Base-by-base conservation (phyloP, 2,329 filamentous ascomycete genomes). In the Diaporthe ampelina region DNA sequence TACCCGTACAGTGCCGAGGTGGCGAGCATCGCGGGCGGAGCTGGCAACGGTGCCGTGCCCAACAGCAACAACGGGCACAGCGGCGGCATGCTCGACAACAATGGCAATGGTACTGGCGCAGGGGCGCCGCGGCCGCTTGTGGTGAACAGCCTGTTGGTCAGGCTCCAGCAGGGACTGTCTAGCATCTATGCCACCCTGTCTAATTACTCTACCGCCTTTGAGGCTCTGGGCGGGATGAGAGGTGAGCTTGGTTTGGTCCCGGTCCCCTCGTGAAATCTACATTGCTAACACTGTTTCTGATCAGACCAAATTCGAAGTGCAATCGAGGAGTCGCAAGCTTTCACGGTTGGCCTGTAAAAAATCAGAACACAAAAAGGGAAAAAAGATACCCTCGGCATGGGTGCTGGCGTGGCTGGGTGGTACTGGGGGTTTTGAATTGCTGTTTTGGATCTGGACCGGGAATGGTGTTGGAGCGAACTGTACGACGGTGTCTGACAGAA, bases 171-270 rank as follows among this genome's bases (percentile, higher is more conserved):
- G 76, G 85, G 84, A 0, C 76, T 86, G 56, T 78, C 82, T n/a
- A 85, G 84, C 21, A 83, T 86, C 21, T 78, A 84, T 72, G 81
- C 80, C 19, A 84, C 84, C 6, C 77, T 86, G 26, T 83, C 85
- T 67, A 86, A 86, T 75, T 86, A 86, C 72, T 81, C 80, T n/a
- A 83, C 81, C 24, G 83, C 84, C 2, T 86, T 86, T 73, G 84
- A 86, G 77, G 84, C 84, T n/a, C 76, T 86, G 63, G 83, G 84
- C 35, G 84, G 84, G 19, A 86, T 86, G 84, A 81, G 84, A 81
- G 84, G 85, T 85, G 76, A 78, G 80, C 50, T 4, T 52, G 26
- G 24, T n/a, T 4, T 59, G 29, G n/a, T 21, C 7, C 57, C 6
- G 19, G 10, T 2, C 9, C 8, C 8, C 5, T 11, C 32, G 37